Percentiles rank a stretch among this genome's conserved stretches.
phyloP scores from a whole-genome alignment of 176 grass and related monocot genomes.

The Avena atlantica region DNA sequence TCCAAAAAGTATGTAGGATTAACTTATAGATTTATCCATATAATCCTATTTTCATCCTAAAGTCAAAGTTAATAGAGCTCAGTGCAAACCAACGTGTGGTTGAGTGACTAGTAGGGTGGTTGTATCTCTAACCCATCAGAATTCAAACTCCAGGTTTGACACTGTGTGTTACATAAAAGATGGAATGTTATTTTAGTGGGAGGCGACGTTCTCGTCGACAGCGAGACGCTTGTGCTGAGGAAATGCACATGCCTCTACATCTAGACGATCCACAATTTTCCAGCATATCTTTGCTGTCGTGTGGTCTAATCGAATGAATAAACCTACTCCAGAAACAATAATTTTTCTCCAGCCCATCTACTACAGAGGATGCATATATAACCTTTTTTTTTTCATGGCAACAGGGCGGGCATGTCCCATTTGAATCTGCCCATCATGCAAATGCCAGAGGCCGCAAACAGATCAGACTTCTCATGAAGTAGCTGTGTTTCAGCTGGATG shows the following conservation, averaged over 20 bases:
- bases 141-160: too few species aligned
- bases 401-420: not conserved
- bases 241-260: not conserved
- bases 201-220: too few species aligned
- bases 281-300: not conserved
- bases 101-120: too few species aligned
- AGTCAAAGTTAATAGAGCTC: too few species aligned
- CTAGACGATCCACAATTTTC: not conserved
- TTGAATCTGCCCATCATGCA: slow-evolving; percentile 14
- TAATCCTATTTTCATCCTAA: too few species aligned
- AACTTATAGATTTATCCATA: too few species aligned
- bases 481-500: slow-evolving; percentile 9
- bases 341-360: not conserved
- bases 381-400: not conserved
- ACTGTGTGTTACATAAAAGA: too few species aligned
- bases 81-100: too few species aligned
- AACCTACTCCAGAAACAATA: not conserved
- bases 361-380: not conserved
- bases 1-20: too few species aligned
- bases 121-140: too few species aligned
- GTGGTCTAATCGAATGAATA: not conserved
- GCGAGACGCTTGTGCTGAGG: too few species aligned
- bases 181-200: too few species aligned
- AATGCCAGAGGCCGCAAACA: not conserved
- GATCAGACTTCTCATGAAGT: not conserved